Evolutionary conservation across 768 basidiomycete species (phyloP).

Genomic region (Amyloporia xantha): DNA sequence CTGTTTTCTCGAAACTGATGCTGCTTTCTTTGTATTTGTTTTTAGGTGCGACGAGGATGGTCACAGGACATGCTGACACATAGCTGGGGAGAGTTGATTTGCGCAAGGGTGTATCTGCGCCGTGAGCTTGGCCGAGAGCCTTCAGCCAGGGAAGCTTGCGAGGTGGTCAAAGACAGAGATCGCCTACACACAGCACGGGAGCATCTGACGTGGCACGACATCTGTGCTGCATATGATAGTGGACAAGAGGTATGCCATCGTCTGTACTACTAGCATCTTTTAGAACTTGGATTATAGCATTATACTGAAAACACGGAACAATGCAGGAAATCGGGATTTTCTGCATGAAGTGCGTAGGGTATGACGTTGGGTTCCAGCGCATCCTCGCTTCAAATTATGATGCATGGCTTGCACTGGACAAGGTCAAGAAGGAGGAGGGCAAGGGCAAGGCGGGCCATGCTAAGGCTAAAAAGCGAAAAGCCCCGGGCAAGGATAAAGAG

Average conservation of each 20-base stretch:
- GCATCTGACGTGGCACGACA: conserved; percentile 1
- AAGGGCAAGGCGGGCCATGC: too few species aligned
- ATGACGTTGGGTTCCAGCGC: conserved; percentile 7
- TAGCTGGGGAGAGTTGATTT: conserved; percentile 1
- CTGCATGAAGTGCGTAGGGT: conserved; percentile 12
- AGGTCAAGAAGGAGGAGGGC: too few species aligned
- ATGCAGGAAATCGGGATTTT: conserved; percentile 5
- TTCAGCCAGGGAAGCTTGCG: background rate
- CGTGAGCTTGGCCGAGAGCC: background rate
- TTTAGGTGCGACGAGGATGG: conserved; percentile 7
- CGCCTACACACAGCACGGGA: background rate
- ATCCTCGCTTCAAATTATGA: background rate
- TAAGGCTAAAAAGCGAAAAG: background rate
- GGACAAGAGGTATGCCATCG: conserved; percentile 6
- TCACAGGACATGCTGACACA: background rate
- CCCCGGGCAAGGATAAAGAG: background rate
- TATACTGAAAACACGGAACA: too few species aligned
- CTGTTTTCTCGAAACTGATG: too few species aligned
- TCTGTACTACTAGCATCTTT: too few species aligned
- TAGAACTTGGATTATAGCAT: too few species aligned
- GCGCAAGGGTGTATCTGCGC: conserved; percentile 5
- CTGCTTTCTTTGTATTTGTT: background rate
- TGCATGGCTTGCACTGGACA: too few species aligned
- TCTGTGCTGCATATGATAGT: conserved; percentile 2
- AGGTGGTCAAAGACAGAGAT: background rate